A percentile compares a stretch with the other conserved stretches of the same genome.
Conservation (phyloP, 352 stramenopile genomes). For the Pythium graminicola region DNA sequence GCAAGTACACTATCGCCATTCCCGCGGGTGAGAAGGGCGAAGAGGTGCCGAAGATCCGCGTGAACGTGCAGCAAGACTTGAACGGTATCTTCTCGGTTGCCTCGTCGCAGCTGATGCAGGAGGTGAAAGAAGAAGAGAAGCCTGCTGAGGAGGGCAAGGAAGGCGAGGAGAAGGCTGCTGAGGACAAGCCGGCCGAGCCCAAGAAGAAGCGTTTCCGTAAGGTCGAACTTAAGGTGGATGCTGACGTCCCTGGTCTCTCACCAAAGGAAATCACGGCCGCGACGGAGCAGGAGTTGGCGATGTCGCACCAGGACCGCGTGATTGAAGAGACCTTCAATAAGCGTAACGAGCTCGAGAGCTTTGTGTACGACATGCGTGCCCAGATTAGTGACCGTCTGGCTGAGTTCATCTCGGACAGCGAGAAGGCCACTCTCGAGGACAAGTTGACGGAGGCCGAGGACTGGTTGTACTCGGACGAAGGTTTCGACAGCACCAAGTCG, state of each 20-base stretch:
- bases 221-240: conserved; percentile 71
- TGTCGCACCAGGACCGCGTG: conserved; percentile 94
- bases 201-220: conserved; percentile 96
- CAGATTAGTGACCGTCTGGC: conserved; percentile 84
- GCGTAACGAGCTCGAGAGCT: conserved; percentile 99
- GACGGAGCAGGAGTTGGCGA: conserved; percentile 91
- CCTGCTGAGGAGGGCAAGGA: conserved; percentile 53
- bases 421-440: conserved; percentile 84
- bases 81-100: conserved; percentile 94
- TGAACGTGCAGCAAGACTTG: conserved; percentile 98
- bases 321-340: conserved; percentile 97
- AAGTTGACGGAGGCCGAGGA: conserved; percentile 92
- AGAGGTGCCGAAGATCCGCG: conserved; percentile 89
- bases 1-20: conserved; percentile 92
- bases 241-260: conserved; percentile 55
- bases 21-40: conserved; percentile 54
- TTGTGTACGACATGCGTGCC: conserved; percentile 99
- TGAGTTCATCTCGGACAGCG: conserved; percentile 84
- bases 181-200: conserved; percentile 69
- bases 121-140: conserved; percentile 89
- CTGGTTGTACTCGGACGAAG: conserved; percentile 99
- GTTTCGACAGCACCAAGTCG: conserved; percentile 97
- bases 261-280: conserved; percentile 47
- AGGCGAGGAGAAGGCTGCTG: conserved; percentile 53
- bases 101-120: conserved; percentile 96